Evolutionary conservation across 768 basidiomycete genomes (phyloP).

Genomic region (Cyathus striatus): DNA sequence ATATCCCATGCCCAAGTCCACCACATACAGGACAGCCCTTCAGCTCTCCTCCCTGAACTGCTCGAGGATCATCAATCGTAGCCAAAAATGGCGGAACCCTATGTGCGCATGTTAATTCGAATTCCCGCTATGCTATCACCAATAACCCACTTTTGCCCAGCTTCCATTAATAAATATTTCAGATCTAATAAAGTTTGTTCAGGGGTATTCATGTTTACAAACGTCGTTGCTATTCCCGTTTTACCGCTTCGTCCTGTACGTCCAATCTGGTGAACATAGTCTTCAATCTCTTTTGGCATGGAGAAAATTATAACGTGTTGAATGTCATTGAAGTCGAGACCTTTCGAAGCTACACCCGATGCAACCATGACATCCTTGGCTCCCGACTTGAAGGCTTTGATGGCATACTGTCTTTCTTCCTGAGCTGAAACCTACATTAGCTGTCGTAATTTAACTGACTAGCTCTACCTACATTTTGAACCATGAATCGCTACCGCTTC

Average conservation of each 20-base stretch:
- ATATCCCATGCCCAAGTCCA: constrained; percentile 91
- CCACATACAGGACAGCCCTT: constrained; percentile 96
- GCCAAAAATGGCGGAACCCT: constrained; percentile 93
- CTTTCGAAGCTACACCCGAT: constrained; percentile 95
- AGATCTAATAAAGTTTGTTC: constrained; percentile 96
- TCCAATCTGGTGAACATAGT: constrained; percentile 99
- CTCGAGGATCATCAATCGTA: constrained; percentile 87
- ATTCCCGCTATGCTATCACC: not conserved
- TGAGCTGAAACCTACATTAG: constrained; percentile 78
- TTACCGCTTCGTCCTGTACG: constrained; percentile 97
- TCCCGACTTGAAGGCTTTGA: constrained; percentile 95
- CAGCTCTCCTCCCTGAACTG: constrained; percentile 67
- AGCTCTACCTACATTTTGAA: constrained; percentile 88
- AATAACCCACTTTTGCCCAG: constrained; percentile 84
- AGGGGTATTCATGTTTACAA: constrained; percentile 96
- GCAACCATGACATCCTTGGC: constrained; percentile 99
- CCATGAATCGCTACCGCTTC: constrained; percentile 99
- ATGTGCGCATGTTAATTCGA: constrained; percentile 7
- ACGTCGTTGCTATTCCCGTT: constrained; percentile 98
- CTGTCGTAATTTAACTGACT: too few relatives aligned
- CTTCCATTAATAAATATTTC: constrained; percentile 95
- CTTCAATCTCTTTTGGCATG: constrained; percentile 99
- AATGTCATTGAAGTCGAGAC: constrained; percentile 97
- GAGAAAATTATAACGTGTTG: constrained; percentile 99
- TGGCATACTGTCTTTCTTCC: constrained; percentile 98